Evolutionary conservation across 2,329 filamentous ascomycete species (phyloP).

Genomic region (Aspergillus amoenus): DNA sequence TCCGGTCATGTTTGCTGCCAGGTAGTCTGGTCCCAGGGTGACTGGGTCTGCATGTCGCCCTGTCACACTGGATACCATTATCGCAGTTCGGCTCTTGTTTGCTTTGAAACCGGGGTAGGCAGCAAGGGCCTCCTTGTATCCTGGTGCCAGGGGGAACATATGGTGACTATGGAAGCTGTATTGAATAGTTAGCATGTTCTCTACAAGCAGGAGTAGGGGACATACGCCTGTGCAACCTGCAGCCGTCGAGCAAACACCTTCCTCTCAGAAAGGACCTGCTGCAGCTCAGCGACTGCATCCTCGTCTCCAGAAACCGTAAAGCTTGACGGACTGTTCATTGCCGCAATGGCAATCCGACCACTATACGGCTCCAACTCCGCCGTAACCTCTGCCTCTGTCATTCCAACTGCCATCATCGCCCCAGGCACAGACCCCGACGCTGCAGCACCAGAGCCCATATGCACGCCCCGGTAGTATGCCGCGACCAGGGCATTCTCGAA

Average conservation of each 20-base stretch:
- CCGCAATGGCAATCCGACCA: slow-evolving; percentile 11
- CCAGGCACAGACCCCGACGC: neutral
- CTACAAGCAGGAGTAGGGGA: no score
- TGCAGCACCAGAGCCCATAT: neutral
- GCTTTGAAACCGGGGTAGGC: no score
- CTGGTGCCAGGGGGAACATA: no score
- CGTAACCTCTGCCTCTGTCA: slow-evolving; percentile 1
- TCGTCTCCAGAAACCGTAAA: slow-evolving; percentile 24
- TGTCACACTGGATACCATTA: neutral
- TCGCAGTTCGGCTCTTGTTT: neutral
- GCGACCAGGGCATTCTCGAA: slow-evolving; percentile 3
- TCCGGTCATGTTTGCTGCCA: neutral
- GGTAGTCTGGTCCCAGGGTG: neutral
- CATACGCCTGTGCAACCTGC: no score
- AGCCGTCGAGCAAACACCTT: no score
- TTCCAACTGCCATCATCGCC: slow-evolving; percentile 17
- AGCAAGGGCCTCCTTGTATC: no score
- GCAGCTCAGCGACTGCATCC: neutral
- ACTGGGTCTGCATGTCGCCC: neutral
- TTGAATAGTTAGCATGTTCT: no score
- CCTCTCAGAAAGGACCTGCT: no score
- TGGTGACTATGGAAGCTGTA: no score
- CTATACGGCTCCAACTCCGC: neutral
- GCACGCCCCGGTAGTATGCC: slow-evolving; percentile 14
- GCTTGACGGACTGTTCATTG: slow-evolving; percentile 24